phyloP scores from a whole-genome alignment of 306 rosid species.

The Carpinus viminea region DNA sequence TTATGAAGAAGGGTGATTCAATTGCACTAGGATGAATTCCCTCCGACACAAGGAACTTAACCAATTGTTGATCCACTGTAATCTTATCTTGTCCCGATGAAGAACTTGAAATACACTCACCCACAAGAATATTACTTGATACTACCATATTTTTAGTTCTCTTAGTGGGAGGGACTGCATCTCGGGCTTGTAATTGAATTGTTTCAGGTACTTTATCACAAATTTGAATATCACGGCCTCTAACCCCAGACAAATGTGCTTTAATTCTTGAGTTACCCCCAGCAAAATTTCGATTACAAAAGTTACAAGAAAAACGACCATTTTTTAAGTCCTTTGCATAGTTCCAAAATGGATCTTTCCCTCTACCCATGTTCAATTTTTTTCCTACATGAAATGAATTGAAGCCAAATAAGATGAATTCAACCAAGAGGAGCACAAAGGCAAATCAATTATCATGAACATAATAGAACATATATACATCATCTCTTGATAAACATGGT shows the following conservation, averaged over 20 bases:
- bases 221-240: conserved; percentile 1
- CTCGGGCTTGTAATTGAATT: neutral
- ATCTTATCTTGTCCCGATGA: neutral
- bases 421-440: neutral
- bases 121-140: neutral
- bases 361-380: neutral
- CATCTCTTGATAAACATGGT: no score
- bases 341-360: neutral
- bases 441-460: neutral
- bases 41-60: neutral
- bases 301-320: neutral
- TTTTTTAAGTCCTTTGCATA: neutral
- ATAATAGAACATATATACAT: neutral
- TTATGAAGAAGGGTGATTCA: neutral
- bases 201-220: neutral
- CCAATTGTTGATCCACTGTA: neutral
- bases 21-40: neutral
- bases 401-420: neutral
- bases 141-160: neutral
- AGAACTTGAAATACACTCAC: no score
- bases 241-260: neutral
- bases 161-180: neutral
- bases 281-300: fast-evolving
- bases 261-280: neutral
- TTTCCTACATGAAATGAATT: neutral